Base-by-base conservation (phyloP, 306 rosid genomes). In the Malus orientalis region DNA sequence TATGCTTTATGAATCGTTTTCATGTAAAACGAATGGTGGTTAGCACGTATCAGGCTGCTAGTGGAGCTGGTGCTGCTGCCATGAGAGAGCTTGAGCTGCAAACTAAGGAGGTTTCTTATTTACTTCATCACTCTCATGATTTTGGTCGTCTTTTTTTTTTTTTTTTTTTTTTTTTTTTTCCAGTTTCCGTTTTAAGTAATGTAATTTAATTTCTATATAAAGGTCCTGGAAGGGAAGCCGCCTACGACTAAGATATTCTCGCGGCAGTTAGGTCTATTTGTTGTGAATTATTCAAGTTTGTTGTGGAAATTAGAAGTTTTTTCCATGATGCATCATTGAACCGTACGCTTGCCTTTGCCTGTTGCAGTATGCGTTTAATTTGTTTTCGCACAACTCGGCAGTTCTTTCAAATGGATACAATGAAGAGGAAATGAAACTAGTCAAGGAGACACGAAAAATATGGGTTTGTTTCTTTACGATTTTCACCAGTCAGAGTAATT, bases 11-110 rank as follows among this genome's bases (percentile, higher is more conserved):
- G 55, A 49, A 49, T 49, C 20, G 40, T n/a, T 80, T 87, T 38
- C 76, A 95, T 98, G 98, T 96, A 32, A 44, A 81, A 65, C 92
- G 98, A 6, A 96, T 92, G 99, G 97, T 92, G 79, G 98, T 94
- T 67, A 94, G 97, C 73, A 94, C 98, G 0, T 94, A 94, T 87
- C 98, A 94, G 78, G 98, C 97, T 70, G 98, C 98, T 27, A 94
- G 98, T 81, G 98, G 98, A 74, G 98, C 98, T 72, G 98, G 98
- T 44, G 98, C 98, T 80, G 97, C 96, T 62, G 98, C 98, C 53
- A 91, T 94, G 98, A 94, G 91, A 81, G 98, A 94, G 87, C 98
- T 94, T 85, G 83, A 86, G 88, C 91, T 69, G 78, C 98, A 94
- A 89, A 94, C 98, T 74, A 92, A 93, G 6, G 96, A 94, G 98